Evolutionary conservation across 1,284 basidiomycete genomes (phyloP).

Genomic region (Pterulicium gracile): DNA sequence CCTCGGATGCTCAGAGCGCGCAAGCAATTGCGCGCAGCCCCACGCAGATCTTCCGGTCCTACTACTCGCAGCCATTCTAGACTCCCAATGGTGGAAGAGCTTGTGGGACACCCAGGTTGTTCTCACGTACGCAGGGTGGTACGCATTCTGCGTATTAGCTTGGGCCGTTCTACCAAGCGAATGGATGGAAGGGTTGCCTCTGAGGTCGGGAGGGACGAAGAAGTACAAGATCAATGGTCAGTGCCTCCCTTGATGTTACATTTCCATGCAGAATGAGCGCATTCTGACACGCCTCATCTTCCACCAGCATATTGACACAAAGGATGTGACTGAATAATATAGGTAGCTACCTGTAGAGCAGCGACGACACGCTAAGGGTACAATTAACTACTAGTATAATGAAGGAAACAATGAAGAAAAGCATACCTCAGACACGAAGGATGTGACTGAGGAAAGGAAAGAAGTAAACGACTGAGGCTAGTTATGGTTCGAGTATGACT

Average conservation of each 20-base stretch:
- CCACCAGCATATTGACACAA: too few relatives aligned
- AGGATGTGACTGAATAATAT: too few relatives aligned
- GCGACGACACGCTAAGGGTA: too few relatives aligned
- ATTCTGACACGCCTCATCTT: constrained; percentile 4
- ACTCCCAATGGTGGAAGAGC: constrained; percentile 65
- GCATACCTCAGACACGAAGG: too few relatives aligned
- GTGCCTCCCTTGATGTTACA: constrained; percentile 11
- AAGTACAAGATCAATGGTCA: constrained; percentile 94
- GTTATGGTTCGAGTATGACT: too few relatives aligned
- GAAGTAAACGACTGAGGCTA: too few relatives aligned
- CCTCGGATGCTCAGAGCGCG: constrained; percentile 75
- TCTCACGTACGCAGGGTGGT: constrained; percentile 82
- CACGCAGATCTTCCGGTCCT: constrained; percentile 29
- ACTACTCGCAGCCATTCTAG: too few relatives aligned
- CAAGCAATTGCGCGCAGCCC: constrained; percentile 60
- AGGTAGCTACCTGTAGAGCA: too few relatives aligned
- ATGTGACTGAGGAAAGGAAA: too few relatives aligned
- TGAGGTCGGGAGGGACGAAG: constrained; percentile 73
- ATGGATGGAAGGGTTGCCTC: constrained; percentile 66
- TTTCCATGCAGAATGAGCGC: constrained; percentile 2
- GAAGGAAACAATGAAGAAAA: too few relatives aligned
- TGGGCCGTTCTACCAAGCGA: constrained; percentile 87
- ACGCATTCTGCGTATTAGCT: constrained; percentile 73
- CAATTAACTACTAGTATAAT: too few relatives aligned
- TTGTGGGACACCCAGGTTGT: constrained; percentile 79